Percentiles rank a stretch among this genome's conserved stretches.
Evolutionary conservation across 2,329 filamentous ascomycete genomes (phyloP).

Genomic region (Neonectria coccinea): DNA sequence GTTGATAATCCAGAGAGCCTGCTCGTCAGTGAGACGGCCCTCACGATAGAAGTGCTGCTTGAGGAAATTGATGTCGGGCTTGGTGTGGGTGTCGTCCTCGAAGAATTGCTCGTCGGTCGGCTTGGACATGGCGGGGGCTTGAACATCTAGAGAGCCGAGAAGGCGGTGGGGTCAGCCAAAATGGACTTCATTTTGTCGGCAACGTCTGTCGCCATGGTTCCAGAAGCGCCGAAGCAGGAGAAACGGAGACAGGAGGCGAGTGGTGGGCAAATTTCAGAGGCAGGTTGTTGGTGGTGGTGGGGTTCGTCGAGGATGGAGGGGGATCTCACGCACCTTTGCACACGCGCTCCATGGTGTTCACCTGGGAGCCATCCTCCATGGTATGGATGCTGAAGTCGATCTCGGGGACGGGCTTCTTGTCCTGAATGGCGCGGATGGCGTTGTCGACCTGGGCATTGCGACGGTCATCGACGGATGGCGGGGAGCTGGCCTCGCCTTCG

Average conservation of each 20-base stretch:
- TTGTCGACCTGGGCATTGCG: slow-evolving; percentile 80
- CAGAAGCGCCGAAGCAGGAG: not conserved
- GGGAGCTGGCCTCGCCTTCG: slow-evolving; percentile 54
- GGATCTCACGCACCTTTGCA: slow-evolving; percentile 84
- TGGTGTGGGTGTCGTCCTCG: slow-evolving; percentile 84
- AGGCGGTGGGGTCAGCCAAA: slow-evolving; percentile 35
- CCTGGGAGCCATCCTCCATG: slow-evolving; percentile 96
- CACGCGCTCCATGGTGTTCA: slow-evolving; percentile 94
- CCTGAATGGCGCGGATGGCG: slow-evolving; percentile 88
- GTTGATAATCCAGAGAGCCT: slow-evolving; percentile 94
- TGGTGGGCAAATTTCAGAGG: slow-evolving; percentile 25
- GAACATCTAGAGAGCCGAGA: slow-evolving; percentile 76
- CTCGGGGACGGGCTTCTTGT: slow-evolving; percentile 96
- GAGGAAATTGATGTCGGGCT: slow-evolving; percentile 92
- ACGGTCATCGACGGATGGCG: slow-evolving; percentile 55
- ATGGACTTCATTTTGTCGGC: slow-evolving; percentile 15
- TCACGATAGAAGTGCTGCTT: slow-evolving; percentile 99
- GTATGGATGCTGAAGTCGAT: slow-evolving; percentile 99
- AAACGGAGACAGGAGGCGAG: not conserved
- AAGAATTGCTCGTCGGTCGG: slow-evolving; percentile 96
- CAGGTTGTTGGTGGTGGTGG: slow-evolving; percentile 36
- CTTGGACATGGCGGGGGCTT: slow-evolving; percentile 93
- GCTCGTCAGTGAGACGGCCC: slow-evolving; percentile 95
- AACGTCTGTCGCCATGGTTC: not conserved
- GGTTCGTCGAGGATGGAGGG: slow-evolving; percentile 34